Base-by-base conservation (phyloP, 208 protist genomes). In the Trypanosoma melophagium region DNA sequence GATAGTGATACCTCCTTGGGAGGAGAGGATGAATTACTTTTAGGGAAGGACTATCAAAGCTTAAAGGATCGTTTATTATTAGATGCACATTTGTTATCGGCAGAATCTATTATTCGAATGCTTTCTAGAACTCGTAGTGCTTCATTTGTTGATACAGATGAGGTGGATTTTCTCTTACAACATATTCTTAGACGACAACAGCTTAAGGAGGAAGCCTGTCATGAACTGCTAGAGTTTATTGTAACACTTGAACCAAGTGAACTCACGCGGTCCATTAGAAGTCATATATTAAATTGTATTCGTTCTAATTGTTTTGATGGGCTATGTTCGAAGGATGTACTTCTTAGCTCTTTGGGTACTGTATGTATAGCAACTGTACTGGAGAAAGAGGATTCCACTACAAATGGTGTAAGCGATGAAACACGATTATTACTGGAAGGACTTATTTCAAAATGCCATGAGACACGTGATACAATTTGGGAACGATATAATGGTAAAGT, bases 41-140 rank as follows among this genome's bases (percentile, higher is more conserved):
- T 56, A 28, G 31, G 50, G 21, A 42, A 40, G 8, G 71, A 66
- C 14, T 69, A 76, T 22, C 16, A 65, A 19, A 40, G 42, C 2
- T 63, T 71, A 14, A 68, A 67, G 40, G 16, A 16, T 17, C 41
- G 58, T 19, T 53, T 71, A 19, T 40, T 76, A 19, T 64, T 57
- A 22, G 61, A 76, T 55, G 60, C 52, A 0, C 71, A 71, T 45
- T 38, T 64, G 1, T 38, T 76, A 12, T 57, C 66, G 7, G 25
- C 65, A 41, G 63, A 61, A 12, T 61, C 63, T 16, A 49, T 74
- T 44, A 41, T 68, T 41, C 9, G 16, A 41, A 61, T 74, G 55
- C 45, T 74, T 24, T 50, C 24, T 12, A 47, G 28, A 16, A 42
- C 41, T 19, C 21, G 7, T 57, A 40, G 22, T 1, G 16, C 31